Evolutionary conservation across 129 eudicot genomes (phyloP), one percentile per base, ranked within the genome.

Genomic region (Arctium minus): DNA sequence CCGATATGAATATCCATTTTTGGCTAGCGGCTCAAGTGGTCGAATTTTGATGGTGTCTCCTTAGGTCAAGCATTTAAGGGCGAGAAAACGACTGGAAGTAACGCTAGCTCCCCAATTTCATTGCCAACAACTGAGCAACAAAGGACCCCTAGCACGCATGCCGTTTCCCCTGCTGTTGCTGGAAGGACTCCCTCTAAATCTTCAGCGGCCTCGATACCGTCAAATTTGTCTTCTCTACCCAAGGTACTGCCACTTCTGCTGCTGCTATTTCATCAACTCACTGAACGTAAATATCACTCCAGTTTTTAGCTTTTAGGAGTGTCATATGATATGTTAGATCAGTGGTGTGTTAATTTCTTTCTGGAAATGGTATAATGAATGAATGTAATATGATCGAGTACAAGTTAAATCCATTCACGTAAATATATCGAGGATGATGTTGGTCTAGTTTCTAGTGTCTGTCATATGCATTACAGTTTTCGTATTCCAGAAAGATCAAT

Each of bases 41-140:
- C 27, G 32, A 67, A 67, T 7, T 29, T 67, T 33, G 73, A 70
- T 70, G 62, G 42, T 75, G 31, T 32, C 38, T 69, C 27, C 35
- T 76, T 87, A 96, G 99, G 99, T 84, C 79, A 88, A 86, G 90
- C 88, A 76, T 82, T 87, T 18, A 81, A 79, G 38, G 92, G 81
- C 12, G 81, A 87, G 22, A 53, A 78, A 82, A 60, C 84, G 72
- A 83, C 88, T 6, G 80, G 83, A 75, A 85, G 86, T 9, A 85
- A 86, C 33, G 90, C 91, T 80, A 88, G 86, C 79, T 86, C 94
- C 42, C 88, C 98, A 5, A 82, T 78, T 75, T 80, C 97, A 81
- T 73, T 96, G 73, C 99, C 99, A 27, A 76, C 94, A 82, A 81
- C 90, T 1, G 91, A 90, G 85, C 98, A 96, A 84, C 98, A 96